Conservation (phyloP, 768 basidiomycete genomes). For the Leccinum incarnatum region DNA sequence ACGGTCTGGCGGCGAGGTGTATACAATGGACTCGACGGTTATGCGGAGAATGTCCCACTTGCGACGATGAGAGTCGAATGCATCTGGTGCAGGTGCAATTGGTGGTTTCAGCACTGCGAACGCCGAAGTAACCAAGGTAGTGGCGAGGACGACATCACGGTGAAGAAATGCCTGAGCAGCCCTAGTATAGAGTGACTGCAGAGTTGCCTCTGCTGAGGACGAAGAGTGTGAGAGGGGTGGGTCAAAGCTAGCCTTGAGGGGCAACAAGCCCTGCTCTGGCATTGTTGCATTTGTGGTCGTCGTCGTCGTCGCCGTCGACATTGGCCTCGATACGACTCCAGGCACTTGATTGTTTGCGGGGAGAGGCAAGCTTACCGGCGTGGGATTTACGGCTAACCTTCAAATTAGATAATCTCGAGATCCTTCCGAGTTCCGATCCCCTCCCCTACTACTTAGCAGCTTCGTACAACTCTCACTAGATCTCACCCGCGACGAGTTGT, state of each 20-base stretch:
- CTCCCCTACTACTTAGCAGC: too few species aligned
- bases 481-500: too few species aligned
- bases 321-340: slow-evolving; percentile 17
- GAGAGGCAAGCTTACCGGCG: neutral
- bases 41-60: slow-evolving; percentile 90
- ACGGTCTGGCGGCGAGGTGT: slow-evolving; percentile 48
- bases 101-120: slow-evolving; percentile 58
- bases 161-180: slow-evolving; percentile 79
- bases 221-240: slow-evolving; percentile 4
- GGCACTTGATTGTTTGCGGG: slow-evolving; percentile 24
- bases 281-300: slow-evolving; percentile 27
- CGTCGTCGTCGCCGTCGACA: slow-evolving; percentile 51
- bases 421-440: too few species aligned
- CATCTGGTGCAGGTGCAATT: slow-evolving; percentile 32
- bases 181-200: slow-evolving; percentile 72
- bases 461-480: too few species aligned
- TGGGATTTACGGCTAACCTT: too few species aligned
- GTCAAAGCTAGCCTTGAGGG: slow-evolving; percentile 35
- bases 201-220: slow-evolving; percentile 43
- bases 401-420: too few species aligned
- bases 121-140: slow-evolving; percentile 64
- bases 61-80: slow-evolving; percentile 51
- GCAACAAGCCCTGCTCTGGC: slow-evolving; percentile 26
- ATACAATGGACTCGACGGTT: slow-evolving; percentile 75
- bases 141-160: slow-evolving; percentile 64